These are phyloP conservation scores for Auriscalpium vulgare DNA, from an alignment of 768 basidiomycete species.

Conservation along the genomic window DNA sequence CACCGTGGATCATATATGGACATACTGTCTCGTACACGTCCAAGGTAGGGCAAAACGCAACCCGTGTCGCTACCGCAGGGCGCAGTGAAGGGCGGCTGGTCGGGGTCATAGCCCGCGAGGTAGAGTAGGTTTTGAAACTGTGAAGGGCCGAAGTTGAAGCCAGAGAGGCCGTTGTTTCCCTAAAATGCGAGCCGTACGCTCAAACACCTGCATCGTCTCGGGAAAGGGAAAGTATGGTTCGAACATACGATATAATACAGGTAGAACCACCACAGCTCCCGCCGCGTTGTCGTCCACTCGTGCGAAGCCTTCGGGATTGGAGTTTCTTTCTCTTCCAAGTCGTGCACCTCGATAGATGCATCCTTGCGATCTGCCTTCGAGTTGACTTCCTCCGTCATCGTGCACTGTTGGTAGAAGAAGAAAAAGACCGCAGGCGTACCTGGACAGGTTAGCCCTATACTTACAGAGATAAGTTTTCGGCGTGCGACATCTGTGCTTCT, in stretches of 20 bases:
- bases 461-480: no score
- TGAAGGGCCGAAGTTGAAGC: conserved; percentile 66
- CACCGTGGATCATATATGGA: conserved; percentile 4
- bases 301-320: not conserved
- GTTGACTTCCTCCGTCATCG: no score
- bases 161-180: conserved; percentile 64
- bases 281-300: conserved; percentile 15
- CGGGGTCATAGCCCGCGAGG: conserved; percentile 65
- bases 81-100: conserved; percentile 41
- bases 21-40: conserved; percentile 51
- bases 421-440: no score
- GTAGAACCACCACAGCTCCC: conserved; percentile 49
- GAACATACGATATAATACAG: conserved; percentile 41
- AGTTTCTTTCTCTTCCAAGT: no score
- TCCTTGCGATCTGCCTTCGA: no score
- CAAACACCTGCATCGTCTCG: not conserved
- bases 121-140: conserved; percentile 71
- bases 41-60: conserved; percentile 63
- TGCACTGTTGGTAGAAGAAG: no score
- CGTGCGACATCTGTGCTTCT: no score
- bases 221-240: not conserved
- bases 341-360: no score
- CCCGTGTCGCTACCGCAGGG: conserved; percentile 41
- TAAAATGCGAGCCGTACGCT: conserved; percentile 6
- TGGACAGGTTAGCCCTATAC: no score